These are phyloP conservation scores for Sphagnurus paluster DNA, from an alignment of 1,284 basidiomycete species.

Conservation along the genomic window DNA sequence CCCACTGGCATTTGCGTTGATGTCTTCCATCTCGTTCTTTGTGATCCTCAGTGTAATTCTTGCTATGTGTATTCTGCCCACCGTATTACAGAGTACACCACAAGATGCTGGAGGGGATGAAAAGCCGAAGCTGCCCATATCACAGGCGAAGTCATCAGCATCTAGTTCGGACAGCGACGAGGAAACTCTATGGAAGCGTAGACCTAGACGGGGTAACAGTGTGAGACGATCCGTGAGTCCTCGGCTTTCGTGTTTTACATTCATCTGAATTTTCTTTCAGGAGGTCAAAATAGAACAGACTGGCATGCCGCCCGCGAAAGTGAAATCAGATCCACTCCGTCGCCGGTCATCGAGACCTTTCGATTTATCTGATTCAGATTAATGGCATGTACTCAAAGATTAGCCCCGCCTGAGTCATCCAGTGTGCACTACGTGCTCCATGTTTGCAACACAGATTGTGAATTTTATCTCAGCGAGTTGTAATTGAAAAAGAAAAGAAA, in stretches of 20 bases:
- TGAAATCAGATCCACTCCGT: conserved; percentile 33
- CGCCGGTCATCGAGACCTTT: conserved; percentile 39
- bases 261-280: conserved; percentile 1
- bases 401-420: background rate
- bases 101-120: conserved; percentile 9
- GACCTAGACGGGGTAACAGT: conserved; percentile 28
- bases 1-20: conserved; percentile 51
- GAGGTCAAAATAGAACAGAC: conserved; percentile 19
- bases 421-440: background rate
- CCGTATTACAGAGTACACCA: conserved; percentile 31
- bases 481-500: background rate
- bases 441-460: conserved; percentile 1
- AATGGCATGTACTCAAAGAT: conserved; percentile 6
- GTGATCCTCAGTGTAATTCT: conserved; percentile 49
- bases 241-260: background rate
- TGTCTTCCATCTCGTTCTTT: conserved; percentile 52
- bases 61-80: conserved; percentile 53
- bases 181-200: conserved; percentile 27
- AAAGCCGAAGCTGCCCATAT: conserved; percentile 4
- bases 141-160: conserved; percentile 16
- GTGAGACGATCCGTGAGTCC: conserved; percentile 24
- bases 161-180: conserved; percentile 29
- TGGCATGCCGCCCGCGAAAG: conserved; percentile 19
- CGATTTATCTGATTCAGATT: conserved; percentile 17
- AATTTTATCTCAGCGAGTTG: background rate